These are phyloP conservation scores for Colletotrichum paranaense DNA, from an alignment of 2,329 filamentous ascomycete genomes.

Conservation along the genomic window DNA sequence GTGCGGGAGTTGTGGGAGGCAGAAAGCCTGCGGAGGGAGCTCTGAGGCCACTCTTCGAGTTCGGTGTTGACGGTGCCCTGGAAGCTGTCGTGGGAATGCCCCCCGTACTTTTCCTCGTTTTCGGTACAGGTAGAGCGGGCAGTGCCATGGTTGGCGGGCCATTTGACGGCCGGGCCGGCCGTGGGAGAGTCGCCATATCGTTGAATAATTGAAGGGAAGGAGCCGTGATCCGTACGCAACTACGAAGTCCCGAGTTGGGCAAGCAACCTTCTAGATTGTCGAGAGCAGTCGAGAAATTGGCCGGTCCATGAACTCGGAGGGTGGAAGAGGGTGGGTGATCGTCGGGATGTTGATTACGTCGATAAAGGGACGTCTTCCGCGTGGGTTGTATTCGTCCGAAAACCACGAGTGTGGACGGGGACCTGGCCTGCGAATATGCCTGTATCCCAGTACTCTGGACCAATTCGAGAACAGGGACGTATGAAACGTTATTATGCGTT, in stretches of 20 bases:
- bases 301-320: constrained; percentile 44
- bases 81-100: constrained; percentile 55
- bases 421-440: constrained; percentile 9
- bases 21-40: constrained; percentile 68
- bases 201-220: constrained; percentile 34
- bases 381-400: constrained; percentile 32
- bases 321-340: constrained; percentile 6
- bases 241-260: constrained; percentile 14
- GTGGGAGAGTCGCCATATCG: constrained; percentile 71
- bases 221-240: constrained; percentile 8
- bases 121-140: constrained; percentile 78
- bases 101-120: constrained; percentile 76
- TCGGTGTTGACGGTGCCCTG: constrained; percentile 58
- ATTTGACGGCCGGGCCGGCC: constrained; percentile 73
- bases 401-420: constrained; percentile 10
- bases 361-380: constrained; percentile 16
- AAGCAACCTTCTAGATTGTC: constrained; percentile 25
- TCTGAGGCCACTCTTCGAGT: constrained; percentile 68
- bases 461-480: constrained; percentile 28
- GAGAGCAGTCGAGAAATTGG: constrained; percentile 34
- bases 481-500: constrained; percentile 44
- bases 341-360: constrained; percentile 26
- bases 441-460: constrained; percentile 28
- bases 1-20: constrained; percentile 62
- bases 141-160: constrained; percentile 79